A percentile compares a stretch with the other conserved stretches of the same genome.
phyloP scores from a whole-genome alignment of 2,329 filamentous ascomycete species.

The Paraphaeosphaeria minitans region DNA sequence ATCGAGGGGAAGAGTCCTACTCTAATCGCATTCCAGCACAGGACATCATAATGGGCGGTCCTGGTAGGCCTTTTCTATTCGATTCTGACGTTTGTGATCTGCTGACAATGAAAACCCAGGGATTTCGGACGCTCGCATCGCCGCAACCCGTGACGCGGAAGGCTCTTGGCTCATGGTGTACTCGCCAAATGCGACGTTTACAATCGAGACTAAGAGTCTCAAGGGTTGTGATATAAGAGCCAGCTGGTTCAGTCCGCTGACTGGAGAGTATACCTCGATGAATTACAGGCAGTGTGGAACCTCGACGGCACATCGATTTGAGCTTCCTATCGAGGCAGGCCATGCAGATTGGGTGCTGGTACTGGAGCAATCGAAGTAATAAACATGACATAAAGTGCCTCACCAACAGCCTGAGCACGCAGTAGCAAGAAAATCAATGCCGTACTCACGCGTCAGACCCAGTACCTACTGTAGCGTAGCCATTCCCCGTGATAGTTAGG shows the following conservation, averaged over 20 bases:
- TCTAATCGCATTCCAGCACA: not conserved
- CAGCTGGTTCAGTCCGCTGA: not conserved
- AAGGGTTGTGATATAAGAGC: not conserved
- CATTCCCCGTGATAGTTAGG: no score
- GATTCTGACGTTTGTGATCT: not conserved
- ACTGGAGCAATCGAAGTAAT: not conserved
- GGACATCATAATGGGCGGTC: not conserved
- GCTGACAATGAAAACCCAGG: not conserved
- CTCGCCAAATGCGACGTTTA: not conserved
- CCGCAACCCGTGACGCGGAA: not conserved
- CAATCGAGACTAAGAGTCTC: not conserved
- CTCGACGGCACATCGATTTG: not conserved
- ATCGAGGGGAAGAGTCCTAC: not conserved
- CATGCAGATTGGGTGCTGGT: not conserved
- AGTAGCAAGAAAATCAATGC: not conserved
- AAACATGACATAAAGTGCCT: not conserved
- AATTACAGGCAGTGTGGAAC: not conserved
- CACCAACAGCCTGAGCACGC: not conserved
- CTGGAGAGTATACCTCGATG: not conserved
- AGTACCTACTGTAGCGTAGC: no score
- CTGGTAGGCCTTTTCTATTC: not conserved
- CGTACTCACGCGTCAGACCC: no score
- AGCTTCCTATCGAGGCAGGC: not conserved
- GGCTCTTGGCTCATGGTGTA: constrained; percentile 1
- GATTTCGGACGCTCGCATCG: not conserved